A percentile compares a stretch with the other conserved stretches of the same genome.
These are phyloP conservation scores for Penicillium manginii DNA, from an alignment of 495 filamentous ascomycete genomes.

Conservation along the genomic window DNA sequence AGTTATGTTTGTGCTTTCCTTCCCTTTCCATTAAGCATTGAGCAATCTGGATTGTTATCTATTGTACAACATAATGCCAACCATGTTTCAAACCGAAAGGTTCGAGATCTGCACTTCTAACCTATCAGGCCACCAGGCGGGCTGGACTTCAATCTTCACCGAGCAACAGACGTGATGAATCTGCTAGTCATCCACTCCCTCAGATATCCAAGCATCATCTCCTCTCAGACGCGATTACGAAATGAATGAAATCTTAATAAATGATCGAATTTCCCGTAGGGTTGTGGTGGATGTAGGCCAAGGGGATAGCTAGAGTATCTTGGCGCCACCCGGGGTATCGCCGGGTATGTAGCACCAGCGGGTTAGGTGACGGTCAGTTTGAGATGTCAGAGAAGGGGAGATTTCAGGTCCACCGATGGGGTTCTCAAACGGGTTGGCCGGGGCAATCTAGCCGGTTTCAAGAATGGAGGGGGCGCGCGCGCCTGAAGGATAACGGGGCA, in stretches of 20 bases:
- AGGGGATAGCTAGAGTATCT: not conserved
- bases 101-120: not conserved
- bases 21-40: not conserved
- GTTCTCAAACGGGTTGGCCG: not conserved
- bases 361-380: not conserved
- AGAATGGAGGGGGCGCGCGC: not conserved
- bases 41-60: not conserved
- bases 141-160: not conserved
- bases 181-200: not conserved
- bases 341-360: not conserved
- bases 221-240: not conserved
- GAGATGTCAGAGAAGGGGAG: not conserved
- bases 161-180: not conserved
- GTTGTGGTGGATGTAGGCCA: not conserved
- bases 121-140: not conserved
- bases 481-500: constrained; percentile 5
- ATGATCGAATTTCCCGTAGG: not conserved
- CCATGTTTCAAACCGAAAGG: constrained; percentile 3
- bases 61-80: not conserved
- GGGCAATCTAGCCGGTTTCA: constrained; percentile 11
- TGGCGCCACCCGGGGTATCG: not conserved
- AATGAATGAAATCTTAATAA: not conserved
- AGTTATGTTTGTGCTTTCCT: not conserved
- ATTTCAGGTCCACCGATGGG: constrained; percentile 2
- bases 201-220: not conserved